Base-by-base conservation (phyloP, 1,284 basidiomycete genomes). In the Erythrobasidium hasegawianum region DNA sequence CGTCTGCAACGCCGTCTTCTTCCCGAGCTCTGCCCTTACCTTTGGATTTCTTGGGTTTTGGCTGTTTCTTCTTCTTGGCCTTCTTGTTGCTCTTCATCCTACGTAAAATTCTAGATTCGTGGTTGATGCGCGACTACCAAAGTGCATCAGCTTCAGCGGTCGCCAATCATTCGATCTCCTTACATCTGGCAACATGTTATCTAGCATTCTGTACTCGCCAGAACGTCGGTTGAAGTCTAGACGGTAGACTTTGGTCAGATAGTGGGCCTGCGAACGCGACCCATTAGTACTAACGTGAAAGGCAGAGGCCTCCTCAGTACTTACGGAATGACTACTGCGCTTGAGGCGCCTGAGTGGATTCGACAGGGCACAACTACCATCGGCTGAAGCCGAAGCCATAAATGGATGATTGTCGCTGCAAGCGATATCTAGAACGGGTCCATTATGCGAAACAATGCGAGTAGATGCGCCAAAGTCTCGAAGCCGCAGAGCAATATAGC, bases 351-450 rank as follows among this genome's bases (percentile, higher is more conserved):
- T 78, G 41, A 84, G 80, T 70, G 89, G 88, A 4, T 87, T 89
- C 0, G 86, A 87, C 38, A 76, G 29, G 80, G 80, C 73, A 82
- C 88, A 73, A 0, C 85, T 81, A 0, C 94, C 94, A 77, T 97
- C 92, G 0, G 89, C 84, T 1, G 86, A 85, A 3, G 86, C 88
- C 5, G 87, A 82, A 0, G 87, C 88, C 10, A 94, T 77, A 74
- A 91, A 88, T 5, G 90, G 86, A 74, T 97, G 93, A 74, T 87
- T 89, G 59, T 93, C 88, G 0, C 90, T 94, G 0, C 85, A 81
- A 57, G 81, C 79, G 14, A 94, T 76, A 67, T 82, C 84, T 88
- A 87, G 90, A 66, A 89, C 82, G 13, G 89, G 86, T 0, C 90
- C 90, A 24, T 82, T 80, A 0, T 71, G 71, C 11, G 57, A 43